These are phyloP conservation scores for Aspergillus asperescens DNA, from an alignment of 495 filamentous ascomycete species.

Conservation along the genomic window DNA sequence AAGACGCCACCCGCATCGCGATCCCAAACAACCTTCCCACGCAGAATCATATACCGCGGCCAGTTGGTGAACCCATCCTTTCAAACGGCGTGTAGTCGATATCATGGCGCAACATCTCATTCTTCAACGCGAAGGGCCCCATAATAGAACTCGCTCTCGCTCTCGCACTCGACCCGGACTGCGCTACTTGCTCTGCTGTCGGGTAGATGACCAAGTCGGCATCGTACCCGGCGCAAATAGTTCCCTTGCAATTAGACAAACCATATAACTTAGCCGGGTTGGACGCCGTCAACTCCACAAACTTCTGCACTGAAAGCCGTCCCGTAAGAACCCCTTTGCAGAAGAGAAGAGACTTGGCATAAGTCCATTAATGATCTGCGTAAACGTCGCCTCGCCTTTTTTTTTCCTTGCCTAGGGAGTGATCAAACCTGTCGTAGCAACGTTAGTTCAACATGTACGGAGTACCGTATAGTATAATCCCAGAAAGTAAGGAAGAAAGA, in stretches of 20 bases:
- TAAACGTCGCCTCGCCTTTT: constrained; percentile 29
- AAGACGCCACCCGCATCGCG: constrained; percentile 44
- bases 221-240: constrained; percentile 48
- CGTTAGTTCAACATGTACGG: too few species aligned
- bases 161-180: neutral
- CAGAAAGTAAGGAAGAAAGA: neutral
- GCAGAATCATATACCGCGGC: constrained; percentile 56
- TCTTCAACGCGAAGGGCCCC: constrained; percentile 38
- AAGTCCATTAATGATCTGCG: constrained; percentile 52
- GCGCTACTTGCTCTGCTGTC: constrained; percentile 14
- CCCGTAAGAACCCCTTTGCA: constrained; percentile 29
- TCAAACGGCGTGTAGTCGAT: constrained; percentile 61
- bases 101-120: constrained; percentile 53
- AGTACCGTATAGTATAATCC: too few species aligned
- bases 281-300: constrained; percentile 53
- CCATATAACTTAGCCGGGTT: constrained; percentile 61
- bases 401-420: constrained; percentile 35
- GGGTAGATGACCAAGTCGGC: constrained; percentile 45
- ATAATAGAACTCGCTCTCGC: too few species aligned
- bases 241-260: constrained; percentile 51
- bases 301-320: constrained; percentile 47
- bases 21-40: constrained; percentile 55
- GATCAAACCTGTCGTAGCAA: constrained; percentile 25
- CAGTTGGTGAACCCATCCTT: constrained; percentile 51
- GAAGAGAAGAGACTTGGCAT: constrained; percentile 39